phyloP scores from a whole-genome alignment of 129 eudicot species.

The Helichrysum umbraculigerum region DNA sequence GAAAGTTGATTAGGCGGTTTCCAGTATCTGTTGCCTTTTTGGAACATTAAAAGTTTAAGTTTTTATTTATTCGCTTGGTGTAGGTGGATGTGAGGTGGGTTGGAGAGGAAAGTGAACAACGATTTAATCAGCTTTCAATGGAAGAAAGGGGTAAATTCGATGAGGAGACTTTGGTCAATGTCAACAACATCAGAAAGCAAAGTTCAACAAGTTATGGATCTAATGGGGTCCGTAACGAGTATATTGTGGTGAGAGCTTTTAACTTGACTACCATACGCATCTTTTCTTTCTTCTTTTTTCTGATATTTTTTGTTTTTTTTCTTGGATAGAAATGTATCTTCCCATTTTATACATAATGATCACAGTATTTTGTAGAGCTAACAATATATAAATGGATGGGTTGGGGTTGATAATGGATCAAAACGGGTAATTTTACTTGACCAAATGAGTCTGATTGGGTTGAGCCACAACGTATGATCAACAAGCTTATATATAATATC shows the following conservation, averaged over 20 bases:
- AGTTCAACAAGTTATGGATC: constrained; percentile 50
- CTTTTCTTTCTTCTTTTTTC: not conserved
- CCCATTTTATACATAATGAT: not conserved
- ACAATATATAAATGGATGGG: not conserved
- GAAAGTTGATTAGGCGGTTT: no score
- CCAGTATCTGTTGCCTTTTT: not conserved
- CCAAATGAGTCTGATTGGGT: not conserved
- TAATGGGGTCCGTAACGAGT: constrained; percentile 72
- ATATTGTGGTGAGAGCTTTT: constrained; percentile 64
- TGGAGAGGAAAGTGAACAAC: constrained; percentile 78
- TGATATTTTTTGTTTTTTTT: no score
- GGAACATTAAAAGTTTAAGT: constrained; percentile 6
- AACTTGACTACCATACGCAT: not conserved
- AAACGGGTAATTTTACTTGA: not conserved
- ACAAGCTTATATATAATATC: no score
- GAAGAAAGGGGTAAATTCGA: constrained; percentile 92
- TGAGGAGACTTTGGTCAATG: constrained; percentile 81
- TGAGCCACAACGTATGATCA: not conserved
- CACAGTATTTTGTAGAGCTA: not conserved
- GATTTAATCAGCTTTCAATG: constrained; percentile 80
- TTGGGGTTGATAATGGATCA: not conserved
- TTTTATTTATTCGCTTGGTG: constrained; percentile 18
- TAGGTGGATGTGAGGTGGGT: constrained; percentile 81
- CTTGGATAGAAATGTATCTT: no score
- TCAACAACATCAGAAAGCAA: constrained; percentile 65